Percentiles rank a stretch among this genome's conserved stretches.
phyloP scores from a whole-genome alignment of 305 asterid species.

The Fraxinus velutina region DNA sequence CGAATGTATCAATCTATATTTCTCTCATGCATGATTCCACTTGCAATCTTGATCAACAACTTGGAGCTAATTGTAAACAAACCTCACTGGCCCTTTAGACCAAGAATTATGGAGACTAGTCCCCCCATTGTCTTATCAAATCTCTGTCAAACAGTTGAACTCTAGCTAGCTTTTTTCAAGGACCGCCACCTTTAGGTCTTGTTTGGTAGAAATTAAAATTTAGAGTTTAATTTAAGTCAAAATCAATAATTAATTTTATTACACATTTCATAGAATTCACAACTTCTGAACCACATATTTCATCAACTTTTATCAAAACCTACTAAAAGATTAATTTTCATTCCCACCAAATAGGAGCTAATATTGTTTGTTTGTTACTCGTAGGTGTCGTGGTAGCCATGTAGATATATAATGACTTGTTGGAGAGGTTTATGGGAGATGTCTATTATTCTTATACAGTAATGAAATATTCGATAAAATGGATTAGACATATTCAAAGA shows the following conservation, averaged over 20 bases:
- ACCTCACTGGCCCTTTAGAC: not conserved
- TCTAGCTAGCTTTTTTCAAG: not conserved
- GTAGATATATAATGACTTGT: not conserved
- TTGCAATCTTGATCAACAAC: not conserved
- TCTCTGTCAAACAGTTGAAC: not conserved
- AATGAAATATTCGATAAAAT: not conserved
- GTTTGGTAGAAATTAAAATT: too few species aligned
- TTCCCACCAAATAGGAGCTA: too few species aligned
- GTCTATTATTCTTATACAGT: not conserved
- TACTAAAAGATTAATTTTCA: too few species aligned
- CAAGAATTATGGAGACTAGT: not conserved
- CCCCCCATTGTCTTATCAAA: not conserved
- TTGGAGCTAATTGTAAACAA: not conserved
- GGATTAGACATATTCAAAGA: not conserved
- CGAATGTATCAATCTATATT: not conserved
- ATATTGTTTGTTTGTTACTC: not conserved
- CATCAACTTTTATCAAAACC: too few species aligned
- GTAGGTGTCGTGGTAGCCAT: not conserved
- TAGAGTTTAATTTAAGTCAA: too few species aligned
- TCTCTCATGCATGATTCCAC: not conserved
- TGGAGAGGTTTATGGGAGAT: not conserved
- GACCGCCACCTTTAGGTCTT: not conserved
- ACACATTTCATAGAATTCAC: too few species aligned
- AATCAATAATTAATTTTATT: too few species aligned
- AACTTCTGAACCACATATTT: too few species aligned